Base-by-base conservation (phyloP, 2,329 filamentous ascomycete genomes). In the Cladophialophora psammophila region DNA sequence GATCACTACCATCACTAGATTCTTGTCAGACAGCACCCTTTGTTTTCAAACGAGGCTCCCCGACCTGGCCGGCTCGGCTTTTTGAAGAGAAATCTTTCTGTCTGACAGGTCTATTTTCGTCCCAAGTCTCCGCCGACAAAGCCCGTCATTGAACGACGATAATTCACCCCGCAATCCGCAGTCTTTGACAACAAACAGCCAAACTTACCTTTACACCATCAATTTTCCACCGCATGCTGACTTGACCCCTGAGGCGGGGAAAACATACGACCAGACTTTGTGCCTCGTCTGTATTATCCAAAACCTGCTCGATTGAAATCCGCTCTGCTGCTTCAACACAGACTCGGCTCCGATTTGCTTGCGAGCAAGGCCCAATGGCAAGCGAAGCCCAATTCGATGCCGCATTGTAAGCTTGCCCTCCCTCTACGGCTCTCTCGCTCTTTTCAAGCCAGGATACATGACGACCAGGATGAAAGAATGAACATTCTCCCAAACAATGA, bases 301-400 rank as follows among this genome's bases (percentile, higher is more conserved):
- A 12, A 15, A n/a, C 10, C 20, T 13, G 7, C 12, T 50, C 20
- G 42, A 20, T 42, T 42, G 40, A 48, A 48, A 26, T 3, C 7
- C 7, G 9, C 6, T 20, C 36, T 3, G 3, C 8, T 31, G 20
- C 20, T 31, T 50, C 45, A 12, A 31, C 26, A 50, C 18, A 26
- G 9, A 50, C 18, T 50, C 20, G 26, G 5, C 45, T 10, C 26
- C 26, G 26, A 26, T 26, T 26, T 26, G 45, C 40, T 32, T 42
- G 32, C 67, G 3, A 3, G 26, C 26, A 26, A 26, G 26, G 2
- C 26, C 45, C 36, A 31, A 70, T 70, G 68, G 65, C 66, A 31
- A 69, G 60, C 59, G 82, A 84, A 72, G 77, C 78, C 72, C 82
- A 84, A 76, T 83, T 83, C 70, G 82, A 84, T 71, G 83, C 81